Evolutionary conservation across 495 filamentous ascomycete genomes (phyloP), one percentile per base, ranked within the genome.

Genomic region (Neurospora pannonica): DNA sequence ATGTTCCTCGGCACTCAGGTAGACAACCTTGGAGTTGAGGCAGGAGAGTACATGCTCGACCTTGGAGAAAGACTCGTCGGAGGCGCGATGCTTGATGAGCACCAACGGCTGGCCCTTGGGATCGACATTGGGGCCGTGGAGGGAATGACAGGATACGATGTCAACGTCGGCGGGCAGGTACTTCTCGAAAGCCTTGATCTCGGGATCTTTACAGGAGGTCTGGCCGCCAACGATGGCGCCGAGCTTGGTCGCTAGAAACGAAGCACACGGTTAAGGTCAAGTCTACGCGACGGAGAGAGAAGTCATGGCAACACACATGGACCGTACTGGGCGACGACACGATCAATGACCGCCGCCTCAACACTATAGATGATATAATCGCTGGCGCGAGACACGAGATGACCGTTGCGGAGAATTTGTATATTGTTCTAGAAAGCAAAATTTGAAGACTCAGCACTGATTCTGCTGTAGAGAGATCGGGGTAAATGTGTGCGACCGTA

Each of bases 301-400:
- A 42, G 71, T 62, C 78, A 76, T 71, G 73, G 62, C 39, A 78
- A 74, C 92, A 87, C 93, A 98, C 95, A 97, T 77, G 94, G 94
- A 74, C 94, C 96, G 82, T 92, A 99, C 74, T 90, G 82, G 67
- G 89, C 91, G 72, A 97, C 95, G 75, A 98, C 91, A 74, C 87
- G 88, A 79, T 92, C 92, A 80, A 99, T 96, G 70, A 89, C 88
- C 72, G 94, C 93, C 54, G 96, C 96, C 83, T 98, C 95, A 81
- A 99, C 96, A 82, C 92, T 95, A 88, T 99, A 99, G 80, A 98
- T 92, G 82, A 98, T 98, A 80, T 93, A 97, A 87, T 97, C 94
- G 88, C 94, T 97, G 81, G 90, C 88, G 81, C 97, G 90, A 74
- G 95, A 97, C 76, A 99, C 95, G 83, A 95, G 89, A 85, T 97